Conservation (phyloP, 768 basidiomycete genomes). For the Nidularia pulvinata region DNA sequence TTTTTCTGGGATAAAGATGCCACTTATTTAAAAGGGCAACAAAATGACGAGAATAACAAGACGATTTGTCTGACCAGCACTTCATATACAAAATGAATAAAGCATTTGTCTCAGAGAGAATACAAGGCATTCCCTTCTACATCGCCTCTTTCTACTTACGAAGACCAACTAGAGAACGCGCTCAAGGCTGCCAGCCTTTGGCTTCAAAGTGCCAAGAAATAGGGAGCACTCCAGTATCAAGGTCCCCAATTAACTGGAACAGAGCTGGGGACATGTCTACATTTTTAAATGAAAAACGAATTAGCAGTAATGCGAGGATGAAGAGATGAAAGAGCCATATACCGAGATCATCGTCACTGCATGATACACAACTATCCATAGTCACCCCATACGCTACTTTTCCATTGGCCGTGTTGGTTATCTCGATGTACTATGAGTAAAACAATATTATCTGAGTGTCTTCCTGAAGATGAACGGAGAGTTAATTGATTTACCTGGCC, state of each 20-base stretch:
- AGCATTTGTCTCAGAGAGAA: too few relatives aligned
- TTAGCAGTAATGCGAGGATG: neutral
- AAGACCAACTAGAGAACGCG: neutral
- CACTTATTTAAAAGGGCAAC: too few relatives aligned
- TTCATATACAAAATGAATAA: too few relatives aligned
- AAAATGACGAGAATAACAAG: too few relatives aligned
- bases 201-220: slow-evolving; percentile 64
- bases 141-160: too few relatives aligned
- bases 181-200: slow-evolving; percentile 39
- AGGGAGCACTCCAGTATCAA: slow-evolving; percentile 47
- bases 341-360: slow-evolving; percentile 58
- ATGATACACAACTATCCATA: slow-evolving; percentile 61
- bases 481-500: slow-evolving; percentile 39
- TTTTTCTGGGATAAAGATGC: too few relatives aligned
- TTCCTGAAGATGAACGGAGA: neutral
- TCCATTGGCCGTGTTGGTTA: slow-evolving; percentile 59
- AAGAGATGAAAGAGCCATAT: slow-evolving; percentile 6
- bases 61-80: too few relatives aligned
- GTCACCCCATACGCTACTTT: slow-evolving; percentile 45
- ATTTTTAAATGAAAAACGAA: neutral
- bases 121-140: too few relatives aligned
- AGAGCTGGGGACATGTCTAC: slow-evolving; percentile 68
- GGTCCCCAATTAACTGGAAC: slow-evolving; percentile 52
- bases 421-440: slow-evolving; percentile 47
- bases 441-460: neutral